Evolutionary conservation across 2,329 filamentous ascomycete species (phyloP).

Genomic region (Trichophaea hybrida): DNA sequence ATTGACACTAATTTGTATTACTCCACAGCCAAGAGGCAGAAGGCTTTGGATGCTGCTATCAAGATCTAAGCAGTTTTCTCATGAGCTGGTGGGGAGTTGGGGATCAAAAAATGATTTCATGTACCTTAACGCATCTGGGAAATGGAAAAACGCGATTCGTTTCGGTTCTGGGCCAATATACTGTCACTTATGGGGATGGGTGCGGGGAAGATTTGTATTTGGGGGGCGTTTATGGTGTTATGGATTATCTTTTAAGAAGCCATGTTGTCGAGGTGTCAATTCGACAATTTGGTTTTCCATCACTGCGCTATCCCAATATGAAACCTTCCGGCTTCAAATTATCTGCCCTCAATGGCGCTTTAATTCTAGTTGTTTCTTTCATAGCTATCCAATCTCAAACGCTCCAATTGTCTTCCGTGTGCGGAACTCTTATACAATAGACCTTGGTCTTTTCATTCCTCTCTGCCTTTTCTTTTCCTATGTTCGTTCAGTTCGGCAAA

Average conservation of each 20-base stretch:
- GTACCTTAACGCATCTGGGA: neutral
- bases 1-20: neutral
- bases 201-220: neutral
- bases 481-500: too few relatives aligned
- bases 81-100: neutral
- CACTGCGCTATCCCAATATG: too few relatives aligned
- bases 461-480: too few relatives aligned
- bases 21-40: conserved; percentile 64
- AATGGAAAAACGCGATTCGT: neutral
- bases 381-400: too few relatives aligned
- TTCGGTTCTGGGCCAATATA: neutral
- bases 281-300: too few relatives aligned
- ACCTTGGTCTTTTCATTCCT: too few relatives aligned
- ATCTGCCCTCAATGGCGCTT: too few relatives aligned
- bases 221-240: neutral
- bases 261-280: too few relatives aligned
- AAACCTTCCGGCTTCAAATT: too few relatives aligned
- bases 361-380: too few relatives aligned
- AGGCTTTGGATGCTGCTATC: conserved; percentile 85
- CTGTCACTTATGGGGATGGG: neutral
- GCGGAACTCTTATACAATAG: too few relatives aligned
- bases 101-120: neutral
- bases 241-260: neutral
- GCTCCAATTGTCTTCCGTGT: too few relatives aligned
- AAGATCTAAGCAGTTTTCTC: conserved; percentile 50